A percentile compares a stretch with the other conserved stretches of the same genome.
phyloP scores from a whole-genome alignment of 148 eudicot species.

The Vaccinium corymbosum region DNA sequence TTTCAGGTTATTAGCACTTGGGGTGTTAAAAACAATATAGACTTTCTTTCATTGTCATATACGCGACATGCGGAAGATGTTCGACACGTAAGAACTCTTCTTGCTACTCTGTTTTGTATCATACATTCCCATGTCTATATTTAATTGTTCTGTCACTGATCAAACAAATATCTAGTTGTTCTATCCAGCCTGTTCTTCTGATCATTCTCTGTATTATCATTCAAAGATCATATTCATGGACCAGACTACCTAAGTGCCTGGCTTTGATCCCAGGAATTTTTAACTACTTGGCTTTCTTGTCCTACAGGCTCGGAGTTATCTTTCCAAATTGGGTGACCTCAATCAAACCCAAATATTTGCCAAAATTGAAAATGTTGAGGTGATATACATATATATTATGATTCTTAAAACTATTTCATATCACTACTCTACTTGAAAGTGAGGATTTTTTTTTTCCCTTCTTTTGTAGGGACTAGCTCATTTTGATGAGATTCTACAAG shows the following conservation, averaged over 20 bases:
- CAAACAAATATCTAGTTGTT: background rate
- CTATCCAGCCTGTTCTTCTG: background rate
- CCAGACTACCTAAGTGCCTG: background rate
- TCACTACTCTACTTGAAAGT: background rate
- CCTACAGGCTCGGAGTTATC: constrained; percentile 68
- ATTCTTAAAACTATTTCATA: background rate
- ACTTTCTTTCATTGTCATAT: constrained; percentile 80
- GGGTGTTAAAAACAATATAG: constrained; percentile 90
- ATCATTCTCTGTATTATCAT: background rate
- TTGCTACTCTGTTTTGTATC: constrained; percentile 14
- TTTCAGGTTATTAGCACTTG: constrained; percentile 78
- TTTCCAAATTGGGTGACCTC: constrained; percentile 73
- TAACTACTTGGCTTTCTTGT: background rate
- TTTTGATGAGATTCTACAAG: constrained; percentile 90
- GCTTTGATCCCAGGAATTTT: background rate
- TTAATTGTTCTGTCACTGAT: background rate
- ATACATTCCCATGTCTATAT: background rate
- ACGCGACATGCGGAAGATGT: constrained; percentile 96
- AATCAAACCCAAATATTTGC: constrained; percentile 90
- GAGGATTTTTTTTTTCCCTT: constrained; percentile 1
- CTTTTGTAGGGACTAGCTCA: constrained; percentile 68
- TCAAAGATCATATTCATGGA: background rate
- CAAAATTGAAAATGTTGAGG: constrained; percentile 92
- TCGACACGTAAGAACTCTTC: constrained; percentile 57
- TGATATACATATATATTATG: constrained; percentile 17